These are phyloP conservation scores for Balamuthia mandrillaris DNA, from an alignment of 208 protist species.

Conservation along the genomic window DNA sequence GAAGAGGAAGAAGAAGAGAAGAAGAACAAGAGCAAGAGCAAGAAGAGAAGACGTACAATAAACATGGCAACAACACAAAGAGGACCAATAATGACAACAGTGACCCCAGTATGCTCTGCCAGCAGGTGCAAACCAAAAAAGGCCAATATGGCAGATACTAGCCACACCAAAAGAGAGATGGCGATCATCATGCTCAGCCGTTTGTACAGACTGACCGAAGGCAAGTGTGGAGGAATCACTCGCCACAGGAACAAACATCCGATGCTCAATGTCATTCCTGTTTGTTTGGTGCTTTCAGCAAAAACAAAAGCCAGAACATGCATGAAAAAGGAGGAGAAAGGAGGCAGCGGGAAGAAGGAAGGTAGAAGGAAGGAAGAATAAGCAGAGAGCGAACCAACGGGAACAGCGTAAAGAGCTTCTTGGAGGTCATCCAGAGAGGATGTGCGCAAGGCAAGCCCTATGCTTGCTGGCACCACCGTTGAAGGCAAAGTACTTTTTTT, in stretches of 20 bases:
- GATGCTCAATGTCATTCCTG: not conserved
- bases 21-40: not conserved
- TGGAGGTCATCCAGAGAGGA: too few relatives aligned
- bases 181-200: not conserved
- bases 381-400: too few relatives aligned
- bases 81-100: not conserved
- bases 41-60: not conserved
- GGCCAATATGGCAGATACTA: not conserved
- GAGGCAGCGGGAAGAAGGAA: too few relatives aligned
- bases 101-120: not conserved
- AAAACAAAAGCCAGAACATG: too few relatives aligned
- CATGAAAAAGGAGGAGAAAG: too few relatives aligned
- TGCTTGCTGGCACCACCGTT: too few relatives aligned
- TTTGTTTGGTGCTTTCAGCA: too few relatives aligned
- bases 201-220: not conserved
- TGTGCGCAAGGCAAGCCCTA: too few relatives aligned
- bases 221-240: not conserved
- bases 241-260: slow-evolving; percentile 3
- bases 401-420: too few relatives aligned
- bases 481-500: too few relatives aligned
- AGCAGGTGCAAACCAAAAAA: not conserved
- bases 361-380: too few relatives aligned
- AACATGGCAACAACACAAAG: not conserved
- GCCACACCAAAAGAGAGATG: not conserved
- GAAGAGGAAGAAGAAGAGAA: not conserved